Evolutionary conservation across 2,329 filamentous ascomycete genomes (phyloP).

Genomic region (Drechslerella dactyloides): DNA sequence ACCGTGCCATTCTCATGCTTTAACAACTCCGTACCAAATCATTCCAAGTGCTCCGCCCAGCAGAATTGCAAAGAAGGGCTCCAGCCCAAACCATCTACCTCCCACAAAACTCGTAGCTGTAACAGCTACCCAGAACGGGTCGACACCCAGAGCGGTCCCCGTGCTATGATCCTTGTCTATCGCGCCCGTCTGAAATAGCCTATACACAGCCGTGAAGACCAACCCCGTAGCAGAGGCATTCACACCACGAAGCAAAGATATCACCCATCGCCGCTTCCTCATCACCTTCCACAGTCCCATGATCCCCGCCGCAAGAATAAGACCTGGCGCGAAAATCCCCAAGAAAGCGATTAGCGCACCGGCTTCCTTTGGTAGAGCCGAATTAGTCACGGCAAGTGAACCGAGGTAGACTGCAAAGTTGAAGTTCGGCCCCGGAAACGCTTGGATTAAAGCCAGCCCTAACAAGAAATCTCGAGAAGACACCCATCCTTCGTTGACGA

Average conservation of each 20-base stretch:
- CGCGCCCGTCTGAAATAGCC: constrained; percentile 68
- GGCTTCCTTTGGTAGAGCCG: constrained; percentile 57
- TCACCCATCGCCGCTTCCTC: constrained; percentile 61
- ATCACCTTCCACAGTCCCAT: constrained; percentile 66
- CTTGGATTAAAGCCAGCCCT: constrained; percentile 73
- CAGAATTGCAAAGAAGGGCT: constrained; percentile 26
- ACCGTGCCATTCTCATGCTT: constrained; percentile 13
- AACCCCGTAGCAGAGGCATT: constrained; percentile 68
- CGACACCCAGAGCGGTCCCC: constrained; percentile 64
- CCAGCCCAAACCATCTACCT: constrained; percentile 39
- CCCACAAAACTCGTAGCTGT: constrained; percentile 58
- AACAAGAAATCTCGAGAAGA: constrained; percentile 73
- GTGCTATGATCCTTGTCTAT: constrained; percentile 62
- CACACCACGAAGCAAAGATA: constrained; percentile 63
- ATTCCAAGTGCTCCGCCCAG: constrained; percentile 30
- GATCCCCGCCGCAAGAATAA: constrained; percentile 63
- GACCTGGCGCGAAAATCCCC: constrained; percentile 64
- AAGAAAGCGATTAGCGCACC: constrained; percentile 64
- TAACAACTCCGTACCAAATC: constrained; percentile 26
- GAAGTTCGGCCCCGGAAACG: constrained; percentile 70
- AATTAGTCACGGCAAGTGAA: constrained; percentile 57
- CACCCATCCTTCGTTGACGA: constrained; percentile 74
- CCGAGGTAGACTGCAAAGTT: constrained; percentile 68
- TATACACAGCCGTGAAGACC: constrained; percentile 69
- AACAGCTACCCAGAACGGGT: constrained; percentile 70